Evolutionary conservation across 1,284 basidiomycete genomes (phyloP), one percentile per base, ranked within the genome.

Genomic region (Inonotus hispidus): DNA sequence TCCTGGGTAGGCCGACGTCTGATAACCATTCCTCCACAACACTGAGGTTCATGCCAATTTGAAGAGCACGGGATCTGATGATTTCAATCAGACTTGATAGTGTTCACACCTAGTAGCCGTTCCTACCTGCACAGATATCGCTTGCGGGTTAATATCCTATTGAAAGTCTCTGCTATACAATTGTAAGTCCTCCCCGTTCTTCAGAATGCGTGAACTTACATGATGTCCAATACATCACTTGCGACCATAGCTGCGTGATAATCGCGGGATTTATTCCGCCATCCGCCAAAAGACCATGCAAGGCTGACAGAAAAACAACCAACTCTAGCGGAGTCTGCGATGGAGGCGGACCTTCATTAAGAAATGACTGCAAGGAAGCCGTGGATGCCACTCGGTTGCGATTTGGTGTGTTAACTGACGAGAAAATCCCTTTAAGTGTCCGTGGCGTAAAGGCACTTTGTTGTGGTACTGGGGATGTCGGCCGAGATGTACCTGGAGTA

Each of bases 181-280:
- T 69, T 70, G 71, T 64, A 68, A 71, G 56, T 70, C 8, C 35
- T 50, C 38, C 50, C 43, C 56, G 58, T 56, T 61, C 2, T 6
- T 8, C 16, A 46, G 47, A 37, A n/a, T 29, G 43, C n/a, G 16
- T 39, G 54, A 47, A 68, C 86, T 72, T 72, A 90, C 90, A 90
- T 27, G 88, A 83, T 53, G 87, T 87, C 93, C 93, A 96, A 70
- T 93, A 96, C 76, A 95, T 87, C 19, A 97, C 86, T 74, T 99
- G 96, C 0, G 94, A 96, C 83, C 95, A 95, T 49, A 94, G 81
- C 71, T 99, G 96, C 14, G 91, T 87, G 62, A 90, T 88, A 50
- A 98, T 79, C 1, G 84, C 88, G 10, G 96, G 95, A 70, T 98
- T 98, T 66, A 98, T 84, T 64, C 96, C 91, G 65, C 95, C 93